These are phyloP conservation scores for Candida maltosa DNA, from an alignment of 805 yeast species.

Conservation along the genomic window DNA sequence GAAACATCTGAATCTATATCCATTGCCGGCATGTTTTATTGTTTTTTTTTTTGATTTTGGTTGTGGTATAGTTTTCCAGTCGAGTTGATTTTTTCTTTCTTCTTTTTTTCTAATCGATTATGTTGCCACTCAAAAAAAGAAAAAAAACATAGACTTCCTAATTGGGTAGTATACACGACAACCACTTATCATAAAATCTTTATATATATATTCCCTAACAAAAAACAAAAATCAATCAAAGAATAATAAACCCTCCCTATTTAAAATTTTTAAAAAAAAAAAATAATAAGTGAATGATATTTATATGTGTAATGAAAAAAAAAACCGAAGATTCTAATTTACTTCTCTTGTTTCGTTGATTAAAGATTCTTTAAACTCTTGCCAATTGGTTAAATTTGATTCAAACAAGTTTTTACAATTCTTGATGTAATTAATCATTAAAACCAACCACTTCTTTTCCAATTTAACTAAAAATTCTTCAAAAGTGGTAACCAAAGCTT, in stretches of 20 bases:
- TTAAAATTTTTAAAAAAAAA: too few species aligned
- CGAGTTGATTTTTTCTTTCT: neutral
- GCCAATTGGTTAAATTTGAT: conserved; percentile 31
- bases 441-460: conserved; percentile 38
- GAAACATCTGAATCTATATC: conserved; percentile 39
- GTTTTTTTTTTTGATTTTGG: neutral
- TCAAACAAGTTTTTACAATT: conserved; percentile 30
- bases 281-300: too few species aligned
- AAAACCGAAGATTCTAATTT: too few species aligned
- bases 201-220: too few species aligned
- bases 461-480: conserved; percentile 31
- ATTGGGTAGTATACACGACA: too few species aligned
- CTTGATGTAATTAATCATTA: conserved; percentile 35
- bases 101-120: too few species aligned
- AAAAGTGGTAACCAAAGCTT: conserved; percentile 40
- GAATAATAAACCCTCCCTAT: too few species aligned
- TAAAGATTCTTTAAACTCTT: conserved; percentile 22
- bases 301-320: too few species aligned
- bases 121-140: too few species aligned
- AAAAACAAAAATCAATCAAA: too few species aligned
- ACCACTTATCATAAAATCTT: too few species aligned
- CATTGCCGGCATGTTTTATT: conserved; percentile 28
- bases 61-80: neutral
- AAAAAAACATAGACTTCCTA: too few species aligned
- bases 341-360: conserved; percentile 2